phyloP scores from a whole-genome alignment of 345 rosid genomes.

The Passiflora organensis region DNA sequence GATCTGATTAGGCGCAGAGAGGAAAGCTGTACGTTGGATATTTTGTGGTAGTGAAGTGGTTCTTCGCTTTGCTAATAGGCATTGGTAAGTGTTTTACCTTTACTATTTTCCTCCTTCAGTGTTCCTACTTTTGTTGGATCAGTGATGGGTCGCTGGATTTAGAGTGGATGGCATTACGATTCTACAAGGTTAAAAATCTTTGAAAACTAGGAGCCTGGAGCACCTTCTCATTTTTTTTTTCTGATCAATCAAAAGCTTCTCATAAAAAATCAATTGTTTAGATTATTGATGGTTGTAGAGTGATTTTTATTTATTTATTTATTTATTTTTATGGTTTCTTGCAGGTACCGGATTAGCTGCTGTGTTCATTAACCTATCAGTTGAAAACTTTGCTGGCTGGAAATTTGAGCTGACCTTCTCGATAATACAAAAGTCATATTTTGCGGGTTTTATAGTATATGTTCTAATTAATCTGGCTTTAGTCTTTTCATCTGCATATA shows the following conservation, averaged over 20 bases:
- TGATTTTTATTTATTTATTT: too few relatives aligned
- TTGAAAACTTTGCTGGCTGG: constrained; percentile 98
- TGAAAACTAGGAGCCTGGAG: too few relatives aligned
- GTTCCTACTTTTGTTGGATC: too few relatives aligned
- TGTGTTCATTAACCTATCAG: constrained; percentile 84
- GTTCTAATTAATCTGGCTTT: constrained; percentile 67
- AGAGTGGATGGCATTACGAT: too few relatives aligned
- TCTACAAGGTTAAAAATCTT: too few relatives aligned
- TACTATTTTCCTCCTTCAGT: too few relatives aligned
- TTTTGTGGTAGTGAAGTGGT: constrained; percentile 80
- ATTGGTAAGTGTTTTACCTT: constrained; percentile 52
- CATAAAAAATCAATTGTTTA: too few relatives aligned
- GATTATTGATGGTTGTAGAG: too few relatives aligned
- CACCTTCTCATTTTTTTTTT: too few relatives aligned
- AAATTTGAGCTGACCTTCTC: constrained; percentile 69
- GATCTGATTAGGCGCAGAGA: constrained; percentile 59
- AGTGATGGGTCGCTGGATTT: too few relatives aligned
- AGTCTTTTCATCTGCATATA: constrained; percentile 86
- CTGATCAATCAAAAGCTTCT: too few relatives aligned
- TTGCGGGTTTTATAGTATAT: constrained; percentile 79
- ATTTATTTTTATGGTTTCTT: too few relatives aligned
- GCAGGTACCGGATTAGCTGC: constrained; percentile 95
- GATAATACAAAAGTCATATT: constrained; percentile 77
- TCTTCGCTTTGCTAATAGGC: constrained; percentile 89
- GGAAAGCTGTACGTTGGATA: constrained; percentile 75